Evolutionary conservation across 1,139 yeast genomes (phyloP).

Genomic region (Chernovozyma aurita): DNA sequence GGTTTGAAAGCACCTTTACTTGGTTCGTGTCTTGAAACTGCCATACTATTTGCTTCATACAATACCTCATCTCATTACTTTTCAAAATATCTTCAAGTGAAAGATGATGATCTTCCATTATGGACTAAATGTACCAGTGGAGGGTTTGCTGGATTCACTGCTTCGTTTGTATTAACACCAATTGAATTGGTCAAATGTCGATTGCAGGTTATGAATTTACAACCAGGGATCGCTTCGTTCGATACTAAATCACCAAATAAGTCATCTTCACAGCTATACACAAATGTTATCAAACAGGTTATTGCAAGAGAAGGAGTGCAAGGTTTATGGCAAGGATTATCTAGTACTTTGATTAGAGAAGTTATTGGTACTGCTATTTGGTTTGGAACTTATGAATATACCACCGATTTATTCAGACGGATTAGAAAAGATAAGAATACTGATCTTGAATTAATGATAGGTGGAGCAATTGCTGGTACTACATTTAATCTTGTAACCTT

Average conservation of each 20-base stretch:
- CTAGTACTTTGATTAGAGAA: constrained; percentile 80
- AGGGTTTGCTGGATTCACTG: constrained; percentile 76
- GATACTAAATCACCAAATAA: constrained; percentile 4
- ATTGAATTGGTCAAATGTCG: constrained; percentile 85
- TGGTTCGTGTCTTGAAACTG: constrained; percentile 87
- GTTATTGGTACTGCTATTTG: constrained; percentile 89
- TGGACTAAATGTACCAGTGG: constrained; percentile 56
- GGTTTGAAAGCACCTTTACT: constrained; percentile 78
- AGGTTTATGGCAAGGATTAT: constrained; percentile 77
- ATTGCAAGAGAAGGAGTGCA: constrained; percentile 48
- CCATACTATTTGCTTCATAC: constrained; percentile 64
- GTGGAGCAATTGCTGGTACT: constrained; percentile 87
- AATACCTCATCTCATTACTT: constrained; percentile 20
- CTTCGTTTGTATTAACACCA: constrained; percentile 84
- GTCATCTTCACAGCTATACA: constrained; percentile 11
- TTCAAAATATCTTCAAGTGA: constrained; percentile 12
- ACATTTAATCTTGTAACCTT: constrained; percentile 74
- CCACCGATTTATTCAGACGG: constrained; percentile 35
- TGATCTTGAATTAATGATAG: constrained; percentile 52
- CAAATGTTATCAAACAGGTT: constrained; percentile 39
- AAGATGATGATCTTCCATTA: constrained; percentile 28
- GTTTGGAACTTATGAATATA: constrained; percentile 83
- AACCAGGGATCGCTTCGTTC: constrained; percentile 6
- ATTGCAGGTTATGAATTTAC: constrained; percentile 64
- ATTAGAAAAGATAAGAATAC: constrained; percentile 24